These are phyloP conservation scores for Colletotrichum sp. DNA, from an alignment of 2,329 filamentous ascomycete species.

Conservation along the genomic window DNA sequence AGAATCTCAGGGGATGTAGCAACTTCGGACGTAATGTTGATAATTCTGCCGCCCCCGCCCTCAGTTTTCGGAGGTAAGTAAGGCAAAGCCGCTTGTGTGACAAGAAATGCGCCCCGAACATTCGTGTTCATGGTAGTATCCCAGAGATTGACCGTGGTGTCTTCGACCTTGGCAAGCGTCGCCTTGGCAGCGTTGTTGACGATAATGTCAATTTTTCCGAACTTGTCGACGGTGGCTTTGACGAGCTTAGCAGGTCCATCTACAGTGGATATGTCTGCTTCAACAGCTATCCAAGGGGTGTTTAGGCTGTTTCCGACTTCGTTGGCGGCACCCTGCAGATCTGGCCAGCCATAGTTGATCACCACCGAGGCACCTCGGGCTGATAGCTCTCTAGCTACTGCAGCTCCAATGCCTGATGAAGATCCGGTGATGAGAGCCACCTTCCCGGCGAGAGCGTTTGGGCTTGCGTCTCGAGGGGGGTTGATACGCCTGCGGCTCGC, in stretches of 20 bases:
- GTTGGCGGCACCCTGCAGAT: background rate
- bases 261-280: slow-evolving; percentile 45
- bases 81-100: slow-evolving; percentile 40
- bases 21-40: slow-evolving; percentile 47
- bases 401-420: slow-evolving; percentile 48
- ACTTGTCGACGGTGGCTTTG: slow-evolving; percentile 36
- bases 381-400: slow-evolving; percentile 47
- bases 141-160: slow-evolving; percentile 43
- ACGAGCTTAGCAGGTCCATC: slow-evolving; percentile 40
- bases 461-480: background rate
- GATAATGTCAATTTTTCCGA: slow-evolving; percentile 43
- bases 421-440: slow-evolving; percentile 57
- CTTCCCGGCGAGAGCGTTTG: slow-evolving; percentile 33
- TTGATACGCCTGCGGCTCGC: background rate
- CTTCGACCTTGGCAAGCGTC: slow-evolving; percentile 40
- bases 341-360: slow-evolving; percentile 51
- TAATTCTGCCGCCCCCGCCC: slow-evolving; percentile 37
- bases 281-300: slow-evolving; percentile 37
- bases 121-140: slow-evolving; percentile 46
- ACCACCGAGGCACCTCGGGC: slow-evolving; percentile 51
- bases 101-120: slow-evolving; percentile 44
- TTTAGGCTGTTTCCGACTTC: slow-evolving; percentile 20
- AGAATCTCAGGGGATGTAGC: slow-evolving; percentile 36
- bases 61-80: slow-evolving; percentile 34
- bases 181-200: slow-evolving; percentile 41